A percentile compares a stretch with the other conserved stretches of the same genome.
Evolutionary conservation across 2,329 filamentous ascomycete genomes (phyloP).

Genomic region (Fusarium agapanthi): DNA sequence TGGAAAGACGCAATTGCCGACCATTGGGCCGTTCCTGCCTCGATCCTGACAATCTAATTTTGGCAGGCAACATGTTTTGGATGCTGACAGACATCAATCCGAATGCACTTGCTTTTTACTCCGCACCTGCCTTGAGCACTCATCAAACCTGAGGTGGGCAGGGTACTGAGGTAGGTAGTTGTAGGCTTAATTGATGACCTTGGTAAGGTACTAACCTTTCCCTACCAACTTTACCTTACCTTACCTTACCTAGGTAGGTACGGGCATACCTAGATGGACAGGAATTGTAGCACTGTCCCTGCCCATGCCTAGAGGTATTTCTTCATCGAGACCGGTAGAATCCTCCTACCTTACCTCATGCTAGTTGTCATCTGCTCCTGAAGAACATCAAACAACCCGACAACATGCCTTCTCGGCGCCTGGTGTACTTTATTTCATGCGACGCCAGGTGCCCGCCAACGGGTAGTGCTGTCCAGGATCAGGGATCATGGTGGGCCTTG

Average conservation of each 20-base stretch:
- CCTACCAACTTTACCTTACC: neutral
- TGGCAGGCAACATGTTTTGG: neutral
- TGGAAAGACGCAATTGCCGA: slow-evolving; percentile 26
- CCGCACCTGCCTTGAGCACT: neutral
- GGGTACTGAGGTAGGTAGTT: neutral
- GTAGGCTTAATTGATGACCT: neutral
- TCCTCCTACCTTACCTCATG: neutral
- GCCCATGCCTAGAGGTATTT: neutral
- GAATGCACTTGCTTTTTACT: neutral
- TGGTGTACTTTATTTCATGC: slow-evolving; percentile 16
- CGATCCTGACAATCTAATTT: slow-evolving; percentile 21
- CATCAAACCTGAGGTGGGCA: neutral
- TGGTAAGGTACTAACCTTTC: neutral
- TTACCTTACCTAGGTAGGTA: neutral
- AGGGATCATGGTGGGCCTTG: slow-evolving; percentile 21
- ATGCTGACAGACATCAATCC: neutral
- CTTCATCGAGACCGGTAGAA: neutral
- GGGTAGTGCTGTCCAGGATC: slow-evolving; percentile 25
- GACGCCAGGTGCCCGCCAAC: neutral
- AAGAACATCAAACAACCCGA: neutral
- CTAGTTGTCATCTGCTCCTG: neutral
- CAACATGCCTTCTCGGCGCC: slow-evolving; percentile 7
- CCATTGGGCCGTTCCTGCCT: slow-evolving; percentile 24
- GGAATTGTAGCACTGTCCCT: neutral
- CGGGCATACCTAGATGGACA: neutral